phyloP scores from a whole-genome alignment of 768 basidiomycete genomes.

The Lactarius sp. region DNA sequence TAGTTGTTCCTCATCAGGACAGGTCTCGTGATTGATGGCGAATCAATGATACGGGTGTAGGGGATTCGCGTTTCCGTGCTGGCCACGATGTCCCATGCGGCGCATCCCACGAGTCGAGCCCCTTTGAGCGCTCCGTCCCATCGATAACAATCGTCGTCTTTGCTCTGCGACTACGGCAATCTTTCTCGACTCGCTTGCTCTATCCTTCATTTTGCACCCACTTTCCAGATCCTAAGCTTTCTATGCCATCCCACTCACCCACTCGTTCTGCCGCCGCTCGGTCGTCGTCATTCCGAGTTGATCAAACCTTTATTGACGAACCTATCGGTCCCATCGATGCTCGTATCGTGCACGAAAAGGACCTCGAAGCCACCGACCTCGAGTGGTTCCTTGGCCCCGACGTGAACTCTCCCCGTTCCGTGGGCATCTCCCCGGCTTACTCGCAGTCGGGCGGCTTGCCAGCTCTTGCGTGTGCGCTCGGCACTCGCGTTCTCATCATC shows the following conservation, averaged over 20 bases:
- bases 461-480: constrained; percentile 44
- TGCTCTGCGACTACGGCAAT: not conserved
- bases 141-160: constrained; percentile 1
- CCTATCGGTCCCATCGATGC: constrained; percentile 25
- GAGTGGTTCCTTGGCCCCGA: constrained; percentile 19
- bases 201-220: too few relatives aligned
- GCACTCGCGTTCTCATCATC: constrained; percentile 28
- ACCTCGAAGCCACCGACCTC: constrained; percentile 25
- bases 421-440: constrained; percentile 53
- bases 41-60: not conserved
- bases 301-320: constrained; percentile 32
- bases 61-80: not conserved
- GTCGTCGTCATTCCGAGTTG: not conserved
- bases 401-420: constrained; percentile 27
- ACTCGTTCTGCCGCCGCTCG: not conserved
- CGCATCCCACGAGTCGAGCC: not conserved
- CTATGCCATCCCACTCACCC: not conserved
- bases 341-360: constrained; percentile 25
- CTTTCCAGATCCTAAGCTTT: not conserved
- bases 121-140: not conserved
- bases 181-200: not conserved
- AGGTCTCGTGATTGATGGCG: not conserved
- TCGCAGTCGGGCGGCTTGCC: constrained; percentile 39
- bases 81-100: not conserved
- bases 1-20: too few relatives aligned